These are phyloP conservation scores for Aegilops sharonensis DNA, from an alignment of 176 grass and related monocot species.

Conservation along the genomic window DNA sequence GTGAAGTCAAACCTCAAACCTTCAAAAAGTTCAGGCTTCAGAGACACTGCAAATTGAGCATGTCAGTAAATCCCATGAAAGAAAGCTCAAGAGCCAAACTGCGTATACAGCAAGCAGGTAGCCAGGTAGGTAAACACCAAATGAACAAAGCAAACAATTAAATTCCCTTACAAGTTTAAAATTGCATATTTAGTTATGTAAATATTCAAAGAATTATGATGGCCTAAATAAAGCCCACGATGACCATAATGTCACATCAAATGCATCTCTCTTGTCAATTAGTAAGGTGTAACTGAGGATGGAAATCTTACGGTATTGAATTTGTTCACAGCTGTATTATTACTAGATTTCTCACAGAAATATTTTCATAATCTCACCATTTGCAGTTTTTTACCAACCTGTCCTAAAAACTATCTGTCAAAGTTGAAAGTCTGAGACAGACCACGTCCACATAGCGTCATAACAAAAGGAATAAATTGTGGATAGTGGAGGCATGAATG, in stretches of 20 bases:
- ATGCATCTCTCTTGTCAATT: background rate
- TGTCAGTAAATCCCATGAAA: conserved; percentile 26
- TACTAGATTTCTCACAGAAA: too few relatives aligned
- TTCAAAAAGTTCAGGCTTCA: conserved; percentile 97
- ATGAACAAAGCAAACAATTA: conserved; percentile 1
- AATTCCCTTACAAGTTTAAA: background rate
- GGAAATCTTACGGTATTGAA: background rate
- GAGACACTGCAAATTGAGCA: conserved; percentile 72
- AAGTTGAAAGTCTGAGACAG: too few relatives aligned
- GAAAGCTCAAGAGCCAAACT: conserved; percentile 14
- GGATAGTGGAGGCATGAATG: background rate
- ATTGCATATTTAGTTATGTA: background rate
- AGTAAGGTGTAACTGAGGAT: background rate
- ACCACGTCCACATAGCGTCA: background rate
- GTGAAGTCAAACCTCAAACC: conserved; percentile 97
- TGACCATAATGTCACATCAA: background rate
- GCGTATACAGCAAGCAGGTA: background rate
- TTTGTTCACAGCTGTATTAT: background rate
- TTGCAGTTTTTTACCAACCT: too few relatives aligned
- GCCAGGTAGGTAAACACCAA: background rate
- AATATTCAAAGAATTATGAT: background rate
- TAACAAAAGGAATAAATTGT: background rate
- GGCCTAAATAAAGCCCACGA: background rate
- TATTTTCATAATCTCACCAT: too few relatives aligned
- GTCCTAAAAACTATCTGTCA: too few relatives aligned